phyloP scores from a whole-genome alignment of 2,329 filamentous ascomycete species.

The Trichoderma cornu-damae region DNA sequence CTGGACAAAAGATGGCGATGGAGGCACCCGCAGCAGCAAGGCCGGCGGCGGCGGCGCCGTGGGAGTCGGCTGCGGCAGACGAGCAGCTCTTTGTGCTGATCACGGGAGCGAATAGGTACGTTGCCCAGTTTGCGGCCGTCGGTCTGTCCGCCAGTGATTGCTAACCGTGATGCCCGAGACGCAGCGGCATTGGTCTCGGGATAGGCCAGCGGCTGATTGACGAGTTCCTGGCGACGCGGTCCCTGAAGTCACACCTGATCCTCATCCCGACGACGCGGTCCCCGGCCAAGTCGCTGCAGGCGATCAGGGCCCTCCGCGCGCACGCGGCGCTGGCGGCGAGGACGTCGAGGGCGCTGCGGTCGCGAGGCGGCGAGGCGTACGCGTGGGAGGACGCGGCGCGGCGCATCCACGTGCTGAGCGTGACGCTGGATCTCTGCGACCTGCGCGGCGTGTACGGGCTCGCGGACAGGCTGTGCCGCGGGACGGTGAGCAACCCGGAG shows the following conservation, averaged over 20 bases:
- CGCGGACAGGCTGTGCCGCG: conserved; percentile 43
- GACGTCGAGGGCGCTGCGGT: conserved; percentile 35
- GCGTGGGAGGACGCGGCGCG: conserved; percentile 38
- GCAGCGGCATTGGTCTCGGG: conserved; percentile 79
- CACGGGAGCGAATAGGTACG: conserved; percentile 80
- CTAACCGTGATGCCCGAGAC: not conserved
- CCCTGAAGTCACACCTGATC: conserved; percentile 63
- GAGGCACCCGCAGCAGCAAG: not conserved
- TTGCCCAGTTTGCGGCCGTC: not conserved
- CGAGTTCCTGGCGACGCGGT: conserved; percentile 71
- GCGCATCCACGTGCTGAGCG: conserved; percentile 54
- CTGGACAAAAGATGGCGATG: conserved; percentile 11
- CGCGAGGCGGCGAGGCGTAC: conserved; percentile 32
- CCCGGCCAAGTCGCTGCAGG: conserved; percentile 66
- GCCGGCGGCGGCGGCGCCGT: conserved; percentile 28
- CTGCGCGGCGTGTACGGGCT: conserved; percentile 46
- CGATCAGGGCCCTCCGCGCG: conserved; percentile 55
- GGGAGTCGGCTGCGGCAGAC: conserved; percentile 34
- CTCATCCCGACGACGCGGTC: conserved; percentile 82
- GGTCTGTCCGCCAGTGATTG: not conserved
- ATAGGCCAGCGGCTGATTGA: conserved; percentile 82
- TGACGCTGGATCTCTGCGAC: conserved; percentile 58
- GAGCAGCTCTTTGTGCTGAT: conserved; percentile 63
- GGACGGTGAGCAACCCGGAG: conserved; percentile 43
- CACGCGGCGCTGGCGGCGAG: conserved; percentile 48